phyloP scores from a whole-genome alignment of 202 grass and related monocot genomes.

The Saccharum hybrid region DNA sequence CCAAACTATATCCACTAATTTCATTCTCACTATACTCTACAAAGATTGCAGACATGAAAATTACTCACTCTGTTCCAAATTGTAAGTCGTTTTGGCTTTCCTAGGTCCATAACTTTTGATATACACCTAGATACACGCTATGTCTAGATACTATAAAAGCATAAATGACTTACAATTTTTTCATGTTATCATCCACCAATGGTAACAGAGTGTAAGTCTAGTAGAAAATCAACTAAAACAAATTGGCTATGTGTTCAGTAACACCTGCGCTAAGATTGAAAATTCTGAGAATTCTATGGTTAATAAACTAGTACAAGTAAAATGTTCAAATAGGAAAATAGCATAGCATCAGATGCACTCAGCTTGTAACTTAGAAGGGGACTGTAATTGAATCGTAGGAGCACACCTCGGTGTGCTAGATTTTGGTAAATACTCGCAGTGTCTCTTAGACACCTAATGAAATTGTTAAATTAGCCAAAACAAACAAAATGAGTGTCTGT shows the following conservation, averaged over 20 bases:
- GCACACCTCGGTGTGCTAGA: not conserved
- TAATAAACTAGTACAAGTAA: not conserved
- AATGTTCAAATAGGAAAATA: slow-evolving; percentile 19
- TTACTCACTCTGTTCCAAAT: not conserved
- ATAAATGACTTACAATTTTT: not conserved
- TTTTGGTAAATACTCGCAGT: slow-evolving; percentile 15
- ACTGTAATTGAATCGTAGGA: not conserved
- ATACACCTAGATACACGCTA: not conserved
- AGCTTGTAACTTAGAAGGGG: slow-evolving; percentile 18
- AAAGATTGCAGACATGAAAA: slow-evolving; percentile 26
- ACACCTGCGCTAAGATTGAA: not conserved
- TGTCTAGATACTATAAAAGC: not conserved
- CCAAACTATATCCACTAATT: slow-evolving; percentile 2
- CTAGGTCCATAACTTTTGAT: not conserved
- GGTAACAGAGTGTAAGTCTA: not conserved
- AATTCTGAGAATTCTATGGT: slow-evolving; percentile 2
- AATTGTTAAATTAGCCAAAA: not conserved
- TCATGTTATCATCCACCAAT: slow-evolving; percentile 10
- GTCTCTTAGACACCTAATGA: not conserved
- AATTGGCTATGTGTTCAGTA: not conserved
- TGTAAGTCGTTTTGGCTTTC: not conserved
- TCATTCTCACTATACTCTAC: slow-evolving; percentile 6
- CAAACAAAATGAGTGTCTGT: not conserved
- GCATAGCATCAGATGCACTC: not conserved
- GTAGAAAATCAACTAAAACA: not conserved